Conservation (phyloP, 202 grass and related monocot species). For the Bolboschoenoplectus hybrid region DNA sequence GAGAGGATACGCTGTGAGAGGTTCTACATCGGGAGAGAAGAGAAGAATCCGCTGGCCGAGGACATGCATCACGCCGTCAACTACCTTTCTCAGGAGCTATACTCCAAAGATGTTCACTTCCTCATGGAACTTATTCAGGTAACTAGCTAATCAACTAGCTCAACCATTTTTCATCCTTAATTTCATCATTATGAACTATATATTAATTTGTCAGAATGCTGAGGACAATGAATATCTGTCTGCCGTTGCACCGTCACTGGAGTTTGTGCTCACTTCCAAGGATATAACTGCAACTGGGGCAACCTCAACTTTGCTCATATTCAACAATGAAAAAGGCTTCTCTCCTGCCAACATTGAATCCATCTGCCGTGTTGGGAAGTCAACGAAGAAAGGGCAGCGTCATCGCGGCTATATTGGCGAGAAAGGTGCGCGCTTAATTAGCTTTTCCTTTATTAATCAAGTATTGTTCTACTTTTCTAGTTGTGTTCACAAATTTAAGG, state of each 20-base stretch:
- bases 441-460: not conserved
- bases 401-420: conserved; percentile 69
- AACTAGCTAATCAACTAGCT: not conserved
- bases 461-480: not conserved
- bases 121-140: conserved; percentile 86
- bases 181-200: not conserved
- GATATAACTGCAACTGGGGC: conserved; percentile 63
- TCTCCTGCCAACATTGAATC: conserved; percentile 60
- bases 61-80: conserved; percentile 70
- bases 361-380: conserved; percentile 64
- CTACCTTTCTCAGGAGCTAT: conserved; percentile 62
- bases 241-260: conserved; percentile 52
- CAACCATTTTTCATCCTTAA: not conserved
- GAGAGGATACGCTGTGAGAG: conserved; percentile 56
- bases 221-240: conserved; percentile 68
- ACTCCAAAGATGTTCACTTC: conserved; percentile 84
- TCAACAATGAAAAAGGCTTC: conserved; percentile 79
- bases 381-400: conserved; percentile 69
- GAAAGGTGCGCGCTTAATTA: conserved; percentile 51
- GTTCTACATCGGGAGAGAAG: conserved; percentile 61
- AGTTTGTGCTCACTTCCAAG: conserved; percentile 62
- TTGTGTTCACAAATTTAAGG: not conserved
- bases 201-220: conserved; percentile 51
- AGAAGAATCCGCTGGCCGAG: conserved; percentile 67
- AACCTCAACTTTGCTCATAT: conserved; percentile 60